phyloP scores from a whole-genome alignment of 306 rosid genomes.

The apple (Malus domestica) region ASM211411v1 NC_041796.1:28157501-28158000 shows the following conservation, averaged over 20 bases:
- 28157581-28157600: background rate
- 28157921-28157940: background rate
- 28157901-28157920: background rate
- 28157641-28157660: background rate
- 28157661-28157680: background rate
- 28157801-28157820: background rate
- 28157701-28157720: background rate
- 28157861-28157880: background rate
- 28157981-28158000: too few relatives aligned
- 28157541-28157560: background rate
- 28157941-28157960: background rate
- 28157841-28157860: background rate
- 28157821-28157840: background rate
- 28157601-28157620: background rate
- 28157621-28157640: background rate
- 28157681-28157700: background rate
- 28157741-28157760: background rate
- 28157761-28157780: background rate
- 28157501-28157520: background rate
- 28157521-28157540: background rate
- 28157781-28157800: background rate
- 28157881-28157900: background rate
- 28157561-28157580: background rate
- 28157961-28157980: too few relatives aligned
- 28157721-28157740: background rate